Base-by-base conservation (phyloP, 495 filamentous ascomycete species). In the Xylaria curta region DNA sequence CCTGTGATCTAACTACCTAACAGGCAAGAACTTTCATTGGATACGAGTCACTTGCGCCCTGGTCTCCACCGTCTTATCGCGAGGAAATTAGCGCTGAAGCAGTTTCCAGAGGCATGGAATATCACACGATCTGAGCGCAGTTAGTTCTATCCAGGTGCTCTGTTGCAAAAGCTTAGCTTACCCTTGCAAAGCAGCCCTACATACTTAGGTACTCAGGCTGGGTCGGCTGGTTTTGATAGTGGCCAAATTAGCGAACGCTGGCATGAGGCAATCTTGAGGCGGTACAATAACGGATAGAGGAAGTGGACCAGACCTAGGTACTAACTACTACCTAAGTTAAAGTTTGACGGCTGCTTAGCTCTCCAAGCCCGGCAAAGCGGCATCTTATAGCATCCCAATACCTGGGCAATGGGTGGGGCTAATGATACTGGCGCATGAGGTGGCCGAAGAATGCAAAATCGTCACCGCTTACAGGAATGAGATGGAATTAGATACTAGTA, bases 331-430 rank as follows among this genome's bases (percentile, higher is more conserved):
- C 33, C 33, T 36, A 36, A 36, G 33, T 1, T 38, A 38, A 38
- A 38, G 26, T 49, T 21, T 21, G n/a, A 24, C 9, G n/a, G 47
- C 13, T 46, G 15, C 42, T 17, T 51, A 21, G 47, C 19, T 33
- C 44, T 42, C 26, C 54, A 53, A 46, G 53, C 24, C 54, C 66
- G 66, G 66, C 54, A 69, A 69, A 69, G 13, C 66, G 66, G 66
- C 66, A 69, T 47, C 54, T 31, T 21, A 49, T 56, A 47, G 63
- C 24, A 46, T 19, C 42, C 31, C 63, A 66, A 66, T 49, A n/a
- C 36, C 36, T 38, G 36, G 44, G 63, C 42, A 66, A 63, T 44
- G 10, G 28, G 60, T 63, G 60, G 60, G 38, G 19, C 60, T 28
- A 1, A 38, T 10, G n/a, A 60, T 28, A 21, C n/a, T n/a, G 13